phyloP scores from a whole-genome alignment of 1,284 basidiomycete species.

The Omphalotus olearius region DNA sequence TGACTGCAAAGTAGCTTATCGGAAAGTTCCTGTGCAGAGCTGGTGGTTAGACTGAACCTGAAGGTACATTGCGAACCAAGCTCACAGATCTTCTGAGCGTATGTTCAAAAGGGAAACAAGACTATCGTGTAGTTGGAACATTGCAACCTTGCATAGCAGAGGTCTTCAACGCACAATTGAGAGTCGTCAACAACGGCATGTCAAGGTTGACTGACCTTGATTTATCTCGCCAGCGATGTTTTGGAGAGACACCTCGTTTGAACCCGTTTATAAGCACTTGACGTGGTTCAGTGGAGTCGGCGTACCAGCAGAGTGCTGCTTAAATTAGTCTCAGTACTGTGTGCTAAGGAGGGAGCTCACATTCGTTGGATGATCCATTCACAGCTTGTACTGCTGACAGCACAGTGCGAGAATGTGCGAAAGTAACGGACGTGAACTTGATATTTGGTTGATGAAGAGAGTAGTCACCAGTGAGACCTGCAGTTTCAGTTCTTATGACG shows the following conservation, averaged over 20 bases:
- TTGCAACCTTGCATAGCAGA: constrained; percentile 41
- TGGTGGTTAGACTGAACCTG: not conserved
- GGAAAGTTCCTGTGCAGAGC: not conserved
- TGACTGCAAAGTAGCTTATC: constrained; percentile 25
- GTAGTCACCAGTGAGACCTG: constrained; percentile 25
- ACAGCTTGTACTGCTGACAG: constrained; percentile 24
- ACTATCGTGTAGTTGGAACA: constrained; percentile 28
- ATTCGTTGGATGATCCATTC: constrained; percentile 60
- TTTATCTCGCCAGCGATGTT: constrained; percentile 49
- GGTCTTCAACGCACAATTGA: constrained; percentile 34
- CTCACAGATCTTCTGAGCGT: not conserved
- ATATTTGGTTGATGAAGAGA: constrained; percentile 45
- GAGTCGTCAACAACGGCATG: not conserved
- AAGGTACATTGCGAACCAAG: not conserved
- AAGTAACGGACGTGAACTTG: constrained; percentile 52
- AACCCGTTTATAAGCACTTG: constrained; percentile 72
- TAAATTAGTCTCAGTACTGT: not conserved
- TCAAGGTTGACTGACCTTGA: not conserved
- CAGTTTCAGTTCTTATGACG: constrained; percentile 33
- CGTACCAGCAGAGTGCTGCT: constrained; percentile 66
- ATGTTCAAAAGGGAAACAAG: not conserved
- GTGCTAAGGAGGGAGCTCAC: constrained; percentile 30
- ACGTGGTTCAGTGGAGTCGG: constrained; percentile 31
- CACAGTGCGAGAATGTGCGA: constrained; percentile 53
- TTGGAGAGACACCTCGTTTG: constrained; percentile 71